Base-by-base conservation (phyloP, 2,329 filamentous ascomycete genomes). In the Fusarium secorum region DNA sequence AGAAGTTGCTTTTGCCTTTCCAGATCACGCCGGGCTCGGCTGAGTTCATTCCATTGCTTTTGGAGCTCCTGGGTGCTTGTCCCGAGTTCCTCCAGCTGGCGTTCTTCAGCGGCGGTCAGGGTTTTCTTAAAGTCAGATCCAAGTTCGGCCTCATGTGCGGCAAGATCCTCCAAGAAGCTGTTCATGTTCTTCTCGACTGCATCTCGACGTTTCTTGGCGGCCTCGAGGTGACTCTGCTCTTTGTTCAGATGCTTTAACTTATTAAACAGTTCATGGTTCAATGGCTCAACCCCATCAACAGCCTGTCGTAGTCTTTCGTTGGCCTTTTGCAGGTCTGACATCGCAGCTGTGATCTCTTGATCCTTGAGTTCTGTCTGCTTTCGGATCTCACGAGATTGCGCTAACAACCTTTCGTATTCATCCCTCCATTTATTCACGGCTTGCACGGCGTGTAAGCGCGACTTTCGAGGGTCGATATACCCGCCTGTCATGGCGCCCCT, bases 401-500 rank as follows among this genome's bases (percentile, higher is more conserved):
- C 85, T 62, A 88, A 84, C 58, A 94, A 86, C 14, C 84, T 82
- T 51, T 97, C 94, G 71, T 89, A 92, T 76, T 93, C 90, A 54
- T 90, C 87, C 38, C 94, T 89, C 85, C 92, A 93, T 75, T 89
- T 91, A 60, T 90, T 89, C 35, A 95, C 89, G 9, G 89, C 86
- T 65, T 91, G 91, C 33, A 97, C 91, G 32, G 92, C 94, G 75
- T 95, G 91, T n/a, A 98, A 86, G 26, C 95, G 91, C 3, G 95
- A 98, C 73, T 91, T 91, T 36, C 92, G 89, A 15, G 92, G 89
- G 78, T 99, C 96, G 69, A 97, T 92, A 78, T 92, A 99, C 75
- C 96, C 96, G 85, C 96, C 96, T 52, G 94, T 98, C 84, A 99
- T 89, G 18, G 95, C 95, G 81, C 96, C 96, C 74, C 95, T 92